phyloP scores from a whole-genome alignment of 2,329 filamentous ascomycete species.

The Aaosphaeria arxii region DNA sequence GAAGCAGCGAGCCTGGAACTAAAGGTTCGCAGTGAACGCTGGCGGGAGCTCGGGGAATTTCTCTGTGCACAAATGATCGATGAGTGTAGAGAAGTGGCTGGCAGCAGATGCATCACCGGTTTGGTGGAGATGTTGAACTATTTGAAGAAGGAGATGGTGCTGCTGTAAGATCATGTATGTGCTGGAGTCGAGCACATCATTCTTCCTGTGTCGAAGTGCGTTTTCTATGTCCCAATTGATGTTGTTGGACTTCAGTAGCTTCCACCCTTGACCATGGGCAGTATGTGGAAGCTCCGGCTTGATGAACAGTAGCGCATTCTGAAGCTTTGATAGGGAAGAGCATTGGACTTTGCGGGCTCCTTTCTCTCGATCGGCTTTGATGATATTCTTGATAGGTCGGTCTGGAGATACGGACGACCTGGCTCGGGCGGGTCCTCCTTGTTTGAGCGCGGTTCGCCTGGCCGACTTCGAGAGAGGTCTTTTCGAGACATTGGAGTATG shows the following conservation, averaged over 20 bases:
- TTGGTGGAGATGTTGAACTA: background rate
- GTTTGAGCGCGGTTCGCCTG: background rate
- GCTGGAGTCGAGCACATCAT: background rate
- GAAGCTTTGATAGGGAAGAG: slow-evolving; percentile 3
- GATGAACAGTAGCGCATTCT: slow-evolving; percentile 1
- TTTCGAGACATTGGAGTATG: background rate
- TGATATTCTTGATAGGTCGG: background rate
- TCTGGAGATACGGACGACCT: too few relatives aligned
- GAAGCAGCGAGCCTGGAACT: too few relatives aligned
- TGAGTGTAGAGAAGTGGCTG: too few relatives aligned
- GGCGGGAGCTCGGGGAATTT: too few relatives aligned
- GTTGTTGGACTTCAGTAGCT: slow-evolving; percentile 17
- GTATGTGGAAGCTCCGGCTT: slow-evolving; percentile 10
- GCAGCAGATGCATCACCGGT: background rate
- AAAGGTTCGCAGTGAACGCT: too few relatives aligned
- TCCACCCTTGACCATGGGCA: slow-evolving; percentile 12
- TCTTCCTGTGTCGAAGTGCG: slow-evolving; percentile 3
- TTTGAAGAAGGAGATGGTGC: background rate
- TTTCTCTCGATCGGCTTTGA: background rate
- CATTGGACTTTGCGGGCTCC: slow-evolving; percentile 4
- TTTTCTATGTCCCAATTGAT: slow-evolving; percentile 11
- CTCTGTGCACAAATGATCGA: too few relatives aligned
- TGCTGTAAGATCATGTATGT: background rate
- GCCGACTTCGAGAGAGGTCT: background rate
- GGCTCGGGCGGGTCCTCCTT: too few relatives aligned